phyloP scores from a whole-genome alignment of 208 protist species.

The Porcisia hertigi region DNA sequence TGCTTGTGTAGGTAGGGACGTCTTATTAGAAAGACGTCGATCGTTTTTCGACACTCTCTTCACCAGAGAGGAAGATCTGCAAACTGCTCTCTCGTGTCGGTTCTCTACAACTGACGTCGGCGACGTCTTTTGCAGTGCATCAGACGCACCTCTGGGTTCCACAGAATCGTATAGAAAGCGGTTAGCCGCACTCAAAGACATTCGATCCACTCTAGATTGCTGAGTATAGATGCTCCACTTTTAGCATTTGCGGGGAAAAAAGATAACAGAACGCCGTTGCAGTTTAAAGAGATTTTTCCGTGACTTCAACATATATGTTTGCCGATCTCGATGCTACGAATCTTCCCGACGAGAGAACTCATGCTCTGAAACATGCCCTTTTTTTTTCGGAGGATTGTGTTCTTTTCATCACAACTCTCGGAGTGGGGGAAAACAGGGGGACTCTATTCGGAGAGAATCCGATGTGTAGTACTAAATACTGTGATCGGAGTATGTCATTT shows the following conservation, averaged over 20 bases:
- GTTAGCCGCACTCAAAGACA: constrained; percentile 7
- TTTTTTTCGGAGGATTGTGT: not conserved
- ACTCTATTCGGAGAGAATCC: not conserved
- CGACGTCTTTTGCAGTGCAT: not conserved
- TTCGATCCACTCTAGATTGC: constrained; percentile 22
- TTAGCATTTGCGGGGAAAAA: not conserved
- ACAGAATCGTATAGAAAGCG: constrained; percentile 12
- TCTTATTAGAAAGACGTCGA: constrained; percentile 15
- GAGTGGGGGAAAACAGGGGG: not conserved
- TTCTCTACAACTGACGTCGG: constrained; percentile 20
- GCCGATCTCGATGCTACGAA: not conserved
- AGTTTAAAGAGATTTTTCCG: too few species aligned
- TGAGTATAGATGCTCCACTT: constrained; percentile 6
- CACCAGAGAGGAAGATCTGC: constrained; percentile 10
- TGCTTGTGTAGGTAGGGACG: not conserved
- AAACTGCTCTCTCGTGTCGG: constrained; percentile 18
- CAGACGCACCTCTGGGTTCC: not conserved
- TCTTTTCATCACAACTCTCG: not conserved
- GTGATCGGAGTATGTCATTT: not conserved
- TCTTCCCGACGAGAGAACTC: too few species aligned
- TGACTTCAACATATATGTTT: not conserved
- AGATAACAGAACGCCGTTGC: not conserved
- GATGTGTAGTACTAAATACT: not conserved
- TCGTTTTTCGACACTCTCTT: constrained; percentile 39
- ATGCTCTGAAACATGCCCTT: not conserved